Conservation (phyloP, 2,329 filamentous ascomycete species). For the Xylariaceae sp. region DNA sequence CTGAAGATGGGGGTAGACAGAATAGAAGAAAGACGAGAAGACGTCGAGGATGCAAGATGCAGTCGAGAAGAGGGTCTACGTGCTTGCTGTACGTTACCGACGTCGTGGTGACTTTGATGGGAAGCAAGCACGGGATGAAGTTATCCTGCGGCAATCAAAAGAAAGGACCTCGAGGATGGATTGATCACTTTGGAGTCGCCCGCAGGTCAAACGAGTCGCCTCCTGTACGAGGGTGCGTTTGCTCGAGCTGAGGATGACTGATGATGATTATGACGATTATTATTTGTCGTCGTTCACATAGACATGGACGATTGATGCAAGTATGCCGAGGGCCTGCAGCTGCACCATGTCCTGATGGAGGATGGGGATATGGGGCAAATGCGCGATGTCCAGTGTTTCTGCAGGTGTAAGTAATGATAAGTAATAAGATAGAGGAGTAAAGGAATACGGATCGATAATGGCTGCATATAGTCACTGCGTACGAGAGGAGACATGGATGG, state of each 20-base stretch:
- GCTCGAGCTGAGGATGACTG: background rate
- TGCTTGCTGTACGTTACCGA: background rate
- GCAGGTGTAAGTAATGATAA: background rate
- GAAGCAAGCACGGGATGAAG: background rate
- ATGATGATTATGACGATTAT: no score
- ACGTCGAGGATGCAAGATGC: background rate
- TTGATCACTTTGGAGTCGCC: background rate
- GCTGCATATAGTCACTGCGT: no score
- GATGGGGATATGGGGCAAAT: background rate
- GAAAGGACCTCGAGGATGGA: background rate
- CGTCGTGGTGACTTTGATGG: background rate
- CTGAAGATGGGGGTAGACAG: no score
- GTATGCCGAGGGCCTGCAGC: no score
- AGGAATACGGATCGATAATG: background rate
- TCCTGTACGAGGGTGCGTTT: constrained; percentile 5
- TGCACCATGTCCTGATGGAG: background rate
- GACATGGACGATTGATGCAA: no score
- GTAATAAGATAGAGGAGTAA: background rate
- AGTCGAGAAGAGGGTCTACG: background rate
- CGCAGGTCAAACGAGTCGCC: background rate
- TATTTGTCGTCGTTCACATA: no score
- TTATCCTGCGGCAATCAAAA: background rate
- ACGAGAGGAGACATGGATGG: no score
- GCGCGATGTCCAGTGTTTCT: background rate
- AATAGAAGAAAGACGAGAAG: background rate